These are phyloP conservation scores for Camellia japonica DNA, from an alignment of 148 eudicot genomes.

Conservation along the genomic window DNA sequence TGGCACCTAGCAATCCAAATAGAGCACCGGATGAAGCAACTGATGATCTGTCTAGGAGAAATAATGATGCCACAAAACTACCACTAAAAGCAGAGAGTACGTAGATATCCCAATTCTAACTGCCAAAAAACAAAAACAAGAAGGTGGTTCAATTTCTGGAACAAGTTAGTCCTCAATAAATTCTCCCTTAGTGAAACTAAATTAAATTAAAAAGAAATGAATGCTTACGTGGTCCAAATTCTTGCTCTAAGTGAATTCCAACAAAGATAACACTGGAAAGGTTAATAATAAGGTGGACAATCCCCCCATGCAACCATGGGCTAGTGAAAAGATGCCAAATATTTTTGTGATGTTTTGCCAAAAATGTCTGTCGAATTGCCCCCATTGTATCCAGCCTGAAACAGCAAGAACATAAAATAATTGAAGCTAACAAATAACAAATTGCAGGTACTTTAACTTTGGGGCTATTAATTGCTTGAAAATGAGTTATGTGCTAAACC, in stretches of 20 bases:
- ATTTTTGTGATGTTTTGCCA: conserved; percentile 29
- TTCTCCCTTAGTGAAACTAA: not conserved
- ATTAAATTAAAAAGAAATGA: not conserved
- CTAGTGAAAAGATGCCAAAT: conserved; percentile 61
- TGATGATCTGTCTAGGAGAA: conserved; percentile 56
- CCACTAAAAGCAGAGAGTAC: conserved; percentile 59
- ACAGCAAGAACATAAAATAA: conserved; percentile 4
- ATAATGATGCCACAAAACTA: conserved; percentile 53
- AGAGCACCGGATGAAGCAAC: conserved; percentile 75
- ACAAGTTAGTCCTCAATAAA: not conserved
- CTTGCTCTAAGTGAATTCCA: conserved; percentile 77
- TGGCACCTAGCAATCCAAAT: conserved; percentile 75
- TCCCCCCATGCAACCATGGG: conserved; percentile 67
- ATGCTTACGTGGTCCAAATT: conserved; percentile 65
- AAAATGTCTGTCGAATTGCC: conserved; percentile 45
- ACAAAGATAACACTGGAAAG: conserved; percentile 54
- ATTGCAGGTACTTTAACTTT: not conserved
- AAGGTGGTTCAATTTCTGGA: not conserved
- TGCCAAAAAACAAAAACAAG: conserved; percentile 33
- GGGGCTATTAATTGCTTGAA: not conserved
- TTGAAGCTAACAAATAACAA: not conserved
- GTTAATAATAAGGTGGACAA: conserved; percentile 59
- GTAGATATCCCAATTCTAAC: conserved; percentile 73
- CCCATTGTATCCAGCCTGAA: conserved; percentile 67
- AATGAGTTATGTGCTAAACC: not conserved